Evolutionary conservation across 2,329 filamentous ascomycete species (phyloP).

Genomic region (Pyrenochaeta sp.): DNA sequence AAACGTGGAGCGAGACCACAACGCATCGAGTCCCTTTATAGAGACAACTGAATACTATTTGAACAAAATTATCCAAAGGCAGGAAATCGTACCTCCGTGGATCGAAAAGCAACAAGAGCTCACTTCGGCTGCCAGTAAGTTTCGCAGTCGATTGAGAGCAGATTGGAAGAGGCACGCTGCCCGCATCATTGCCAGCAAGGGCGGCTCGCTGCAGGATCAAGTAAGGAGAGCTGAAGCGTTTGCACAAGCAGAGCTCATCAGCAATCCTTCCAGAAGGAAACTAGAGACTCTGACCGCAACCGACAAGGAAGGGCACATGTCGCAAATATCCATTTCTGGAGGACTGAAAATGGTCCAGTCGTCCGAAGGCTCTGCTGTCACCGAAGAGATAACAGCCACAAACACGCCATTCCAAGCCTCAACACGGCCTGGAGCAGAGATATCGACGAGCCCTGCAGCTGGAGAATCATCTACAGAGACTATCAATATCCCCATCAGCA

Average conservation of each 20-base stretch:
- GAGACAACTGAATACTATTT: conserved; percentile 98
- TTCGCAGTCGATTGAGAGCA: conserved; percentile 75
- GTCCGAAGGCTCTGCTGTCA: conserved; percentile 24
- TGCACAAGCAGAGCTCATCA: conserved; percentile 73
- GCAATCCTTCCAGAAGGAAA: conserved; percentile 64
- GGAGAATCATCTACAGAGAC: conserved; percentile 17
- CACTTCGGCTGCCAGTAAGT: conserved; percentile 70
- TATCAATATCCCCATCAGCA: conserved; percentile 17
- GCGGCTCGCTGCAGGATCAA: conserved; percentile 77
- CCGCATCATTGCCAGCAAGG: conserved; percentile 76
- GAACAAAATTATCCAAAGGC: conserved; percentile 97
- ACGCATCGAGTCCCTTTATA: conserved; percentile 85
- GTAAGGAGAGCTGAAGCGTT: conserved; percentile 74
- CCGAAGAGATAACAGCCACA: conserved; percentile 36
- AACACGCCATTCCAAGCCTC: conserved; percentile 20
- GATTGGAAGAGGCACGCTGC: conserved; percentile 89
- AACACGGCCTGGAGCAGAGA: conserved; percentile 7
- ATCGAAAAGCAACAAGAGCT: conserved; percentile 98
- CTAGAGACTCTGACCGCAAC: conserved; percentile 56
- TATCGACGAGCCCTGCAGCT: conserved; percentile 1
- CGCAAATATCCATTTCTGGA: conserved; percentile 56
- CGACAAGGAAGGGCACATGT: conserved; percentile 54
- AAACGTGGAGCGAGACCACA: conserved; percentile 79
- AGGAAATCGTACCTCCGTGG: conserved; percentile 96
- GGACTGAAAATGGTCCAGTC: conserved; percentile 46